Conservation (phyloP, 352 stramenopile species). For the Chrysophaeum taylorii region DNA sequence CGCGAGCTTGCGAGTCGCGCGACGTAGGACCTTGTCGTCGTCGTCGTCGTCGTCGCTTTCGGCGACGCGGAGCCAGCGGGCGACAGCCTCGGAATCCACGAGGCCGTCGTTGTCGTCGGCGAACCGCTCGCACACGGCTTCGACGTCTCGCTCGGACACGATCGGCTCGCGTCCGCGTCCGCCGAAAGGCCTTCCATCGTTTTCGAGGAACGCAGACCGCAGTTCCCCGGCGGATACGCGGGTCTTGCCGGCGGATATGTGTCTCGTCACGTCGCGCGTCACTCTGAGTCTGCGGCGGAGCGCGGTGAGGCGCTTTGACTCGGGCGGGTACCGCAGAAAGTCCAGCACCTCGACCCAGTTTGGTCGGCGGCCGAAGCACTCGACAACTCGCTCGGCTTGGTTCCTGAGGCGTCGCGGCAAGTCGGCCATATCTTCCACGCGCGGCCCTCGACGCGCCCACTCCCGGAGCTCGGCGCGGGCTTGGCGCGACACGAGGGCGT, state of each 20-base stretch:
- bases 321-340: neutral
- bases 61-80: neutral
- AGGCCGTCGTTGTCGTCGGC: neutral
- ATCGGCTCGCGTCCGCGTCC: neutral
- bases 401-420: neutral
- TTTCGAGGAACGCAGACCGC: neutral
- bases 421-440: neutral
- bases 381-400: neutral
- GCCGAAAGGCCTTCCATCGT: neutral
- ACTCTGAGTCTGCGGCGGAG: neutral
- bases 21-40: neutral
- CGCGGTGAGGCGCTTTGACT: neutral
- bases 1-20: neutral
- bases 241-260: neutral
- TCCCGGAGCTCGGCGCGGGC: neutral
- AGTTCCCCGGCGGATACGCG: neutral
- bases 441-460: neutral
- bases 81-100: neutral
- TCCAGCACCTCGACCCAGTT: neutral
- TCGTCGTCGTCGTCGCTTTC: neutral
- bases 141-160: neutral
- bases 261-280: neutral
- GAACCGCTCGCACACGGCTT: neutral
- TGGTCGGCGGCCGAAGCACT: neutral
- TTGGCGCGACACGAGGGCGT: neutral